Evolutionary conservation across 805 yeast species (phyloP), one percentile per base, ranked within the genome.

Genomic region (Candida broadrunensis): DNA sequence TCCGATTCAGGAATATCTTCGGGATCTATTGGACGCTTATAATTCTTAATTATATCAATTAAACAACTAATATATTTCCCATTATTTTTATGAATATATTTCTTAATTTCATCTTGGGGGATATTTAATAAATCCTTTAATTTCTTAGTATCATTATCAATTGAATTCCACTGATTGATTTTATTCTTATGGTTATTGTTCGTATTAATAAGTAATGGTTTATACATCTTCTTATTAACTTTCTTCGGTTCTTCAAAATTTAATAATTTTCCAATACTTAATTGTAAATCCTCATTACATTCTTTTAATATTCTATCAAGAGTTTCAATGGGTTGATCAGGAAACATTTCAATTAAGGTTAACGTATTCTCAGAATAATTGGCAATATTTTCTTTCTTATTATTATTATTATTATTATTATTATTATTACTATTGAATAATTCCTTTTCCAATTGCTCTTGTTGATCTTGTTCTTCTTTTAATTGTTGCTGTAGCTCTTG

Each of bases 1-100:
- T n/a, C n/a, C n/a, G n/a, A n/a, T n/a, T n/a, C n/a, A n/a, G n/a
- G n/a, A n/a, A n/a, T n/a, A n/a, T n/a, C n/a, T n/a, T n/a, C n/a
- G n/a, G n/a, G n/a, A n/a, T n/a, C n/a, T n/a, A n/a, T n/a, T 13
- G 36, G 39, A 5, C 18, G 18, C 18, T 34, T 41, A 42, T 48
- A 44, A 36, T 43, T 42, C 24, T 32, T 41, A 2, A 73, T 55
- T 1, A 73, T 52, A 37, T 65, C 66, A 6, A 72, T 55, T 5
- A 73, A 49, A 3, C 77, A 61, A n/a, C 54, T 49, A 2, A 53
- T 43, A 2, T 56, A 39, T 36, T 62, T 55, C 19, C 60, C 54
- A 2, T 54, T 44, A 43, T 62, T 60, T 25, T 52, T 50, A 24
- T 60, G 54, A 21, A 64, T 53, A 35, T 55, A 62, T 33, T 21